Evolutionary conservation across 2,329 filamentous ascomycete species (phyloP).

Genomic region (Chaetomiaceae sp.): DNA sequence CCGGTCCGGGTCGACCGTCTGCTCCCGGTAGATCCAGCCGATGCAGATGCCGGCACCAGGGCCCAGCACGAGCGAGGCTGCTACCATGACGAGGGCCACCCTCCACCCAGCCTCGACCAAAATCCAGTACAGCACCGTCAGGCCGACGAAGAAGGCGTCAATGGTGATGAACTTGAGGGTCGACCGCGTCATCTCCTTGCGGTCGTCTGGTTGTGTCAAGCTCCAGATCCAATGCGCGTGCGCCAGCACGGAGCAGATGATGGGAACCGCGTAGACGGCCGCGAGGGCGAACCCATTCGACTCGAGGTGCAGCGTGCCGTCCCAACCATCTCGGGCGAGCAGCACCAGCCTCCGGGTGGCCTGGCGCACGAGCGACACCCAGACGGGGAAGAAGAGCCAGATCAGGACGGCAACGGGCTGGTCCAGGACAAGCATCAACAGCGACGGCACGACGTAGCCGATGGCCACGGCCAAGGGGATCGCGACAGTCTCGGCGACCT

Average conservation of each 20-base stretch:
- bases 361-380: constrained; percentile 42
- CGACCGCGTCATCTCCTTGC: constrained; percentile 47
- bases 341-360: constrained; percentile 30
- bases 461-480: constrained; percentile 46
- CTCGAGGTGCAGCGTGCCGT: constrained; percentile 39
- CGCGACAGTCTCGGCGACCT: constrained; percentile 52
- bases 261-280: constrained; percentile 43
- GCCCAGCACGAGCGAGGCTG: constrained; percentile 30
- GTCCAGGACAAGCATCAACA: constrained; percentile 43
- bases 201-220: constrained; percentile 40
- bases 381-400: constrained; percentile 52
- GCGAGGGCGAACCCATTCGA: constrained; percentile 36
- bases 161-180: constrained; percentile 44
- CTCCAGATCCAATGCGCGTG: constrained; percentile 42
- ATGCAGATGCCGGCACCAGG: constrained; percentile 36
- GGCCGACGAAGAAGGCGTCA: constrained; percentile 41
- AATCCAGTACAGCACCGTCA: constrained; percentile 51
- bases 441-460: constrained; percentile 45
- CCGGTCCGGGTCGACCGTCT: constrained; percentile 20
- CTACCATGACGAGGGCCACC: constrained; percentile 28
- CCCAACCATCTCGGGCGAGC: constrained; percentile 11
- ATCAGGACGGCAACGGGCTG: constrained; percentile 35
- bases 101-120: constrained; percentile 47
- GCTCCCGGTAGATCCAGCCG: constrained; percentile 33
- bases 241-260: constrained; percentile 40